Base-by-base conservation (phyloP, 805 yeast species). In the Komagataella kurtzmanii region DNA sequence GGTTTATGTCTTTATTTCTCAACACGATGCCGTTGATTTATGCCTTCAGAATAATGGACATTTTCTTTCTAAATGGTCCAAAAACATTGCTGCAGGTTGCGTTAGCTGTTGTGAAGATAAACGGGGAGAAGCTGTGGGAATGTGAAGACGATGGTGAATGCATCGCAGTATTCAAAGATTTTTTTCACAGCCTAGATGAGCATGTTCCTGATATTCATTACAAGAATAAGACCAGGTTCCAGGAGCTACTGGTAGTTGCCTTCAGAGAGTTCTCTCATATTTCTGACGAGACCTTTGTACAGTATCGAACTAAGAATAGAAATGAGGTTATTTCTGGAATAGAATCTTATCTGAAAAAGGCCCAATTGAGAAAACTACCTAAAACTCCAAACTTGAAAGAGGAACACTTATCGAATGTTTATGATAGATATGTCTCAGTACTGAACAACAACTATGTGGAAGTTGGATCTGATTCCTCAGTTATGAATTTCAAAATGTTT, bases 21-120 rank as follows among this genome's bases (percentile, higher is more conserved):
- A 90, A 86, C 58, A 83, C 96, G 0, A 89, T 93, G 96, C 99
- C 99, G 0, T 69, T 93, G 57, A 89, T 89, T 5, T 91, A 81
- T 68, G 97, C 99, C 2, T 87, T 89, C 60, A 73, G 98, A 64
- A 85, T 93, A 48, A 75, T 91, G 60, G 99, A 93, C 65, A 84
- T 89, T 19, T 83, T 93, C 61, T 85, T 93, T 64, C 73, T 87
- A 52, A 89, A 89, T 64, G 99, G 99, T 0, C 82, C 96, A 2
- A 82, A 81, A 57, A 84, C 93, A 0, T 69, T 93, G 21, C 95
- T 93, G 63, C 98, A 93, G 66, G 90, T 93, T 6, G 95, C 96
- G 0, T 70, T 93, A 54, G 99, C 97, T 0, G 79, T 93, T n/a
- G 67, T 93, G 49, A 80, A 89, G 57, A 74, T 91, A 23, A 91